These are phyloP conservation scores for Dioscorea dumetorum DNA, from an alignment of 106 monocot genomes.

Conservation along the genomic window DNA sequence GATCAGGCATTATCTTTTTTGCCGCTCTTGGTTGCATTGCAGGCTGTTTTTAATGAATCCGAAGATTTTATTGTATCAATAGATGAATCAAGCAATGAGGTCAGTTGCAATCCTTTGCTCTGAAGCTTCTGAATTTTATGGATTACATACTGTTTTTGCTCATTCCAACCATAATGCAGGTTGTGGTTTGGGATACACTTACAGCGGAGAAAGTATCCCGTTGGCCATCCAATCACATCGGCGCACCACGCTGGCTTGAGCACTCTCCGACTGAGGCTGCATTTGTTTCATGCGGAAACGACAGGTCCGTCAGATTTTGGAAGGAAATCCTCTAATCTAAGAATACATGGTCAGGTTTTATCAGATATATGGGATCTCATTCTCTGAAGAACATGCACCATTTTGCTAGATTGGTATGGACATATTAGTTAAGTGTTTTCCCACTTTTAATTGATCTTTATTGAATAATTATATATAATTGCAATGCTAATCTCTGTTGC, in stretches of 20 bases:
- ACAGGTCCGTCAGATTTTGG: constrained; percentile 85
- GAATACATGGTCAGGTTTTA: neutral
- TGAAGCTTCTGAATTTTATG: neutral
- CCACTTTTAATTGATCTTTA: no score
- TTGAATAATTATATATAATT: no score
- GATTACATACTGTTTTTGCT: no score
- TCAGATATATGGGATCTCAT: no score
- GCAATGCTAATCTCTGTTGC: no score
- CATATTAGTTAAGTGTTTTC: no score
- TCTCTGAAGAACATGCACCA: no score
- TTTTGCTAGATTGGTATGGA: no score
- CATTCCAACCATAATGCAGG: constrained; percentile 21
- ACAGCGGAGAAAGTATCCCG: constrained; percentile 63
- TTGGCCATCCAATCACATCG: constrained; percentile 78
- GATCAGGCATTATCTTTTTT: neutral
- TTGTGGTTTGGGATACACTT: constrained; percentile 89
- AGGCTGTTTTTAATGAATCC: constrained; percentile 88
- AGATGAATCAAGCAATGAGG: constrained; percentile 91
- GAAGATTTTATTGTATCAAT: constrained; percentile 83
- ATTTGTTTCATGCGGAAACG: constrained; percentile 76
- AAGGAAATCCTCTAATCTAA: constrained; percentile 33
- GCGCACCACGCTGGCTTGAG: constrained; percentile 76
- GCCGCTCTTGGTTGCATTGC: neutral
- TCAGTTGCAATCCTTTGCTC: constrained; percentile 10
- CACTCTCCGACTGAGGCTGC: constrained; percentile 74